A percentile compares a stretch with the other conserved stretches of the same genome.
Evolutionary conservation across 75 land plant species (phyloP).

Genomic region (Cunninghamia lanceolata): DNA sequence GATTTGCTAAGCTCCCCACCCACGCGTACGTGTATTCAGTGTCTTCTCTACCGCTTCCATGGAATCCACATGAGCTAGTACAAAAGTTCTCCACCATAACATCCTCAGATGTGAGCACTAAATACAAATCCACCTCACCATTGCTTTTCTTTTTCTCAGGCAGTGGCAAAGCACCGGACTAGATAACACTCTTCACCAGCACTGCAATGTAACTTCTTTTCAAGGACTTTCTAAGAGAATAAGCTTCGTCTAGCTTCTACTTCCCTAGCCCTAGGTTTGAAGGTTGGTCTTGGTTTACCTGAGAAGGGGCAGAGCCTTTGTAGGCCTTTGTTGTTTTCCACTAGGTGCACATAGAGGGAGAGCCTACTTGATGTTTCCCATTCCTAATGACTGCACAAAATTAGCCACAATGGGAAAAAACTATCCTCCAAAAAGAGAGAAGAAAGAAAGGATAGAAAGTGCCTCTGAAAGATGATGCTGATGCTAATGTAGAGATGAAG

Average conservation of each 20-base stretch:
- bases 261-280: not conserved
- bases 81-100: too few species aligned
- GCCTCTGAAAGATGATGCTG: too few species aligned
- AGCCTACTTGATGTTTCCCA: not conserved
- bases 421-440: too few species aligned
- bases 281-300: too few species aligned
- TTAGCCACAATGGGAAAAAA: conserved; percentile 50
- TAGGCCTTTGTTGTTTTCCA: too few species aligned
- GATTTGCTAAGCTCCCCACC: conserved; percentile 1
- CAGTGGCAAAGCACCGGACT: not conserved
- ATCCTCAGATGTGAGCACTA: too few species aligned
- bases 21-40: not conserved
- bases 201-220: not conserved
- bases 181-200: not conserved
- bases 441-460: too few species aligned
- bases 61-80: conserved; percentile 46
- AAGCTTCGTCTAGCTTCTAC: not conserved
- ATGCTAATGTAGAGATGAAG: too few species aligned
- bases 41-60: not conserved
- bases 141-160: too few species aligned
- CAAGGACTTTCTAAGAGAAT: not conserved
- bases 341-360: conserved; percentile 54
- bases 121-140: too few species aligned
- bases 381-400: conserved; percentile 51
- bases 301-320: not conserved